Evolutionary conservation across 495 filamentous ascomycete species (phyloP), one percentile per base, ranked within the genome.

Genomic region (Aspergillus mulundensis): DNA sequence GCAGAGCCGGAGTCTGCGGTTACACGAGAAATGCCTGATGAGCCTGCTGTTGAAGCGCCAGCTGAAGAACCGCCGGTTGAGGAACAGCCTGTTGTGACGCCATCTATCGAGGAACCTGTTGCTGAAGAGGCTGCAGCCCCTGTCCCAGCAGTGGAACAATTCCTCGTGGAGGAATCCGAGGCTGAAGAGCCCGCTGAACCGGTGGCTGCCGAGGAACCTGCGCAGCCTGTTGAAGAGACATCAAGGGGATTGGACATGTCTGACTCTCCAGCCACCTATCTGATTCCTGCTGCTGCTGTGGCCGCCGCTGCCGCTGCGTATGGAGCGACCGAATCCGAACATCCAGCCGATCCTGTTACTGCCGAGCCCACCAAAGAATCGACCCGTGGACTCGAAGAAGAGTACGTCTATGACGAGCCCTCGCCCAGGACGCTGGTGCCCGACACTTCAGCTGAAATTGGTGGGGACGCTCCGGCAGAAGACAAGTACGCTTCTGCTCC

Each of bases 121-220:
- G 16, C 43, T 2, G 58, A 60, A 49, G 47, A 51, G 34, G 23
- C 49, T 36, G 7, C 32, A 28, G 15, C 52, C 14, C 50, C 50
- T 1, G 54, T 44, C 25, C 43, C 18, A 19, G 20, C 50, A 20
- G 19, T 39, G 1, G 59, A 60, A 45, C 64, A 66, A 23, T 34
- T 47, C 25, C 39, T 56, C 23, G 36, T 47, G 15, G 68, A 62
- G 6, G 61, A 59, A 24, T 50, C 57, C 53, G 48, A 21, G 4
- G 30, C 34, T 14, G 32, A 10, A 40, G 48, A 40, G 32, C 6
- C 23, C 0, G 32, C 34, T 50, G 32, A 30, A 38, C 52, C 30
- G 23, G 53, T 24, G 15, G 19, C 48, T 4, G 14, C 32, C 14
- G 48, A 50, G 48, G 48, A 50, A 40, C n/a, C 43, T 28, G 24